Percentiles rank a stretch among this genome's conserved stretches.
Conservation (phyloP, 108 stramenopile genomes). For the Cyclotella distinguenda region DNA sequence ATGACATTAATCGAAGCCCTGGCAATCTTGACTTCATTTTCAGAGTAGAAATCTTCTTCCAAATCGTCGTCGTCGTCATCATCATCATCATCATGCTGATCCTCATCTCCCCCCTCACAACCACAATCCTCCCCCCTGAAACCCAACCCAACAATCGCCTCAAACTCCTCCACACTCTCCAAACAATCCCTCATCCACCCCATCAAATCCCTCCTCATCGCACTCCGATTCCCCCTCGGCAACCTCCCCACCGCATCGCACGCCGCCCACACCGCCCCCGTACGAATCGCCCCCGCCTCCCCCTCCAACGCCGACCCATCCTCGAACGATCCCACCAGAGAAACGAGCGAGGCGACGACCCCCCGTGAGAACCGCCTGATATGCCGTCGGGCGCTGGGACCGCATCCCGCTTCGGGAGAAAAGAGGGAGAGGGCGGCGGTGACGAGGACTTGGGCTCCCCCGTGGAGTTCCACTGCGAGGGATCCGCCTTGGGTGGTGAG, state of each 20-base stretch:
- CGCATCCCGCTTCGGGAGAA: conserved; percentile 56
- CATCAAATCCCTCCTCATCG: conserved; percentile 77
- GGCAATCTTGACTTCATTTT: conserved; percentile 61
- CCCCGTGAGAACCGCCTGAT: conserved; percentile 59
- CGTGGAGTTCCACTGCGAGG: conserved; percentile 54
- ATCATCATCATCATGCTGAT: conserved; percentile 27
- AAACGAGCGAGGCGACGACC: conserved; percentile 48
- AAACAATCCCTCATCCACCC: conserved; percentile 76
- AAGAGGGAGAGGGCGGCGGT: conserved; percentile 54
- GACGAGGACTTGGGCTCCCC: conserved; percentile 67
- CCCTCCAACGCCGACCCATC: conserved; percentile 41
- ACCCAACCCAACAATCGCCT: conserved; percentile 68
- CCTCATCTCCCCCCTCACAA: too few species aligned
- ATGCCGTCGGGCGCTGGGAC: conserved; percentile 52
- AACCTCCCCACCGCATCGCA: conserved; percentile 56
- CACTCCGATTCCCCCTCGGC: conserved; percentile 68
- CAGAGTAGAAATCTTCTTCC: conserved; percentile 61
- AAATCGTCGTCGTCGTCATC: conserved; percentile 32
- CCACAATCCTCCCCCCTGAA: conserved; percentile 6
- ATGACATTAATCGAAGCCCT: conserved; percentile 62
- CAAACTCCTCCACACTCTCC: conserved; percentile 78
- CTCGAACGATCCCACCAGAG: conserved; percentile 55
- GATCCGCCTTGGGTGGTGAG: conserved; percentile 41
- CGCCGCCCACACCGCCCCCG: conserved; percentile 77
- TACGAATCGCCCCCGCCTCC: conserved; percentile 55